Conservation (phyloP, 1,284 basidiomycete genomes). For the Boletus albobrunnescens region DNA sequence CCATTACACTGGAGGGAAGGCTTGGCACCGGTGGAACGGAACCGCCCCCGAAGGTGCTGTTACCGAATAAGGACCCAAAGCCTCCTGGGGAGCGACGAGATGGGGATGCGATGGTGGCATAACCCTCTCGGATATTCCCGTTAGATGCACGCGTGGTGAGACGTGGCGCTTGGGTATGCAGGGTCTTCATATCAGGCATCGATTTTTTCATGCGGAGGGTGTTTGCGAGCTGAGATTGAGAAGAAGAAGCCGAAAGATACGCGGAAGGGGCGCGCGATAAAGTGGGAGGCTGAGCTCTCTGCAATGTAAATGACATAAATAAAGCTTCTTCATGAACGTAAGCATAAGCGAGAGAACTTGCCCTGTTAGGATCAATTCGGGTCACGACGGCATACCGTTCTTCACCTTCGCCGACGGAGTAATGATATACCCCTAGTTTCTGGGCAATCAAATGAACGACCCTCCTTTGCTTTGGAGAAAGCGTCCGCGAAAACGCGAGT, state of each 20-base stretch:
- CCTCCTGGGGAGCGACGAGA: slow-evolving; percentile 68
- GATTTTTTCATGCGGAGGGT: slow-evolving; percentile 88
- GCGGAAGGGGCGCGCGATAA: slow-evolving; percentile 72
- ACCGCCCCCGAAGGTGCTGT: slow-evolving; percentile 32
- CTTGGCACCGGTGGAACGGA: slow-evolving; percentile 73
- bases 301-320: slow-evolving; percentile 23
- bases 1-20: slow-evolving; percentile 56
- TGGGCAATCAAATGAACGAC: slow-evolving; percentile 96
- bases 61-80: slow-evolving; percentile 66
- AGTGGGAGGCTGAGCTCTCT: slow-evolving; percentile 49
- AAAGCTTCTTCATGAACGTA: slow-evolving; percentile 15
- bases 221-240: slow-evolving; percentile 44
- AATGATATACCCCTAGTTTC: slow-evolving; percentile 92
- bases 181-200: slow-evolving; percentile 89
- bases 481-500: slow-evolving; percentile 86
- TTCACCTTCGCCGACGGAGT: slow-evolving; percentile 90
- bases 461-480: slow-evolving; percentile 82
- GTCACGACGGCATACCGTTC: slow-evolving; percentile 92
- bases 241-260: slow-evolving; percentile 56
- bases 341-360: slow-evolving; percentile 36
- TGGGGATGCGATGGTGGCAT: slow-evolving; percentile 82
- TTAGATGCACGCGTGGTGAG: slow-evolving; percentile 82
- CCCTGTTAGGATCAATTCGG: slow-evolving; percentile 74
- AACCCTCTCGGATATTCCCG: slow-evolving; percentile 87
- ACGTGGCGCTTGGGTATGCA: slow-evolving; percentile 77